These are phyloP conservation scores for Echinosophora koreensis DNA, from an alignment of 306 rosid species.

Conservation along the genomic window DNA sequence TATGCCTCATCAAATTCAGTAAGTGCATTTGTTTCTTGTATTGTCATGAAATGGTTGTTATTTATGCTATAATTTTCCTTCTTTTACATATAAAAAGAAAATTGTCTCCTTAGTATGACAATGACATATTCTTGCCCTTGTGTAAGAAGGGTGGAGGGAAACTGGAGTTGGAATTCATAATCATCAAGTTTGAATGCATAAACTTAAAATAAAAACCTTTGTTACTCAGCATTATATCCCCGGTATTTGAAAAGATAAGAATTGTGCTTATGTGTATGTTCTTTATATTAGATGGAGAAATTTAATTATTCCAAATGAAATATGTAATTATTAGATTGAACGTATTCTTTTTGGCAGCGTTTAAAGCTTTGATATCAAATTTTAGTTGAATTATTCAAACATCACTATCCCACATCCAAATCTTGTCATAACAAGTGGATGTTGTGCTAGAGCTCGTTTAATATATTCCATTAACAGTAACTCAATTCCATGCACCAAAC, in stretches of 20 bases:
- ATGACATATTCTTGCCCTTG: too few species aligned
- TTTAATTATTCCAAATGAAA: background rate
- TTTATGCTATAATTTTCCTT: background rate
- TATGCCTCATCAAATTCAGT: conserved; percentile 92
- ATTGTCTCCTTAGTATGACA: too few species aligned
- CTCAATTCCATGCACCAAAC: conserved; percentile 34
- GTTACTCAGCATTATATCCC: too few species aligned
- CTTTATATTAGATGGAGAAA: background rate
- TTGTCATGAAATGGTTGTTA: conserved; percentile 4
- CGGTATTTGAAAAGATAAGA: background rate
- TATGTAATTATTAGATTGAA: background rate
- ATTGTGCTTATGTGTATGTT: background rate
- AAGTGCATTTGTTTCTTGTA: conserved; percentile 23
- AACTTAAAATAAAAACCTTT: background rate
- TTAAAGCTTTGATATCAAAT: background rate
- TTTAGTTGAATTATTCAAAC: conserved; percentile 22
- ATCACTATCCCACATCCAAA: background rate
- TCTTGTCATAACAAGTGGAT: conserved; percentile 35
- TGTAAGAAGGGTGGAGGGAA: background rate
- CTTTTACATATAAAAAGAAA: too few species aligned
- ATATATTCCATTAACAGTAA: conserved; percentile 24
- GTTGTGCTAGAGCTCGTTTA: conserved; percentile 28
- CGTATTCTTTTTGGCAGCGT: conserved; percentile 21
- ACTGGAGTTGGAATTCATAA: background rate
- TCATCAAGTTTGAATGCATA: background rate